Evolutionary conservation across 192 early-diverging fungal species (phyloP).

Genomic region (Rhizophagus sp.): DNA sequence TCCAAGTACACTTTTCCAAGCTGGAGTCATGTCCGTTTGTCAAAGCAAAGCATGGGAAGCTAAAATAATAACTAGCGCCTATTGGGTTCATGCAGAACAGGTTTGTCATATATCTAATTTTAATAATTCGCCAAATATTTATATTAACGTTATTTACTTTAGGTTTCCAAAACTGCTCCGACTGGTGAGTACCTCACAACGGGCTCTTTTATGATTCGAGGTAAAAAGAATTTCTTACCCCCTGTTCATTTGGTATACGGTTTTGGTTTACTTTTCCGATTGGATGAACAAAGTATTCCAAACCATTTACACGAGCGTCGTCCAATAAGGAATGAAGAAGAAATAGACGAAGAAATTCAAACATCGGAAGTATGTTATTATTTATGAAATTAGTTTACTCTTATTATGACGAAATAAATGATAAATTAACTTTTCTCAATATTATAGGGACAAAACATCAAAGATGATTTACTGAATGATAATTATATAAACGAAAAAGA

Average conservation of each 20-base stretch:
- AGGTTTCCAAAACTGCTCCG: conserved; percentile 84
- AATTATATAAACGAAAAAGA: neutral
- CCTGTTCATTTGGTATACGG: conserved; percentile 94
- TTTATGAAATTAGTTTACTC: neutral
- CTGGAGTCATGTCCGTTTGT: conserved; percentile 93
- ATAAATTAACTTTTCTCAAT: neutral
- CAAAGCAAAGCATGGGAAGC: conserved; percentile 96
- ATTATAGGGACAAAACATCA: neutral
- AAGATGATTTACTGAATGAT: neutral
- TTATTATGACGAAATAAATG: neutral
- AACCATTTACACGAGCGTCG: conserved; percentile 76
- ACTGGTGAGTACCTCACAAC: conserved; percentile 90
- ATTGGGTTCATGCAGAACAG: conserved; percentile 89
- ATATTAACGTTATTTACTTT: neutral
- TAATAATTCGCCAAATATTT: neutral
- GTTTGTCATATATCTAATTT: conserved; percentile 20
- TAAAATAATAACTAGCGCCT: conserved; percentile 92
- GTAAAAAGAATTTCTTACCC: conserved; percentile 93
- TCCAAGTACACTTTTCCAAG: conserved; percentile 90
- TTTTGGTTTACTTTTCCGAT: conserved; percentile 89
- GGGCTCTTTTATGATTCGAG: conserved; percentile 91
- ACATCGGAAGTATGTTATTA: neutral
- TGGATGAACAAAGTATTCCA: conserved; percentile 80
- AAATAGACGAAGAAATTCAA: neutral
- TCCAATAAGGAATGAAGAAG: conserved; percentile 40